These are phyloP conservation scores for Daedalea quercina DNA, from an alignment of 768 basidiomycete species.

Conservation along the genomic window DNA sequence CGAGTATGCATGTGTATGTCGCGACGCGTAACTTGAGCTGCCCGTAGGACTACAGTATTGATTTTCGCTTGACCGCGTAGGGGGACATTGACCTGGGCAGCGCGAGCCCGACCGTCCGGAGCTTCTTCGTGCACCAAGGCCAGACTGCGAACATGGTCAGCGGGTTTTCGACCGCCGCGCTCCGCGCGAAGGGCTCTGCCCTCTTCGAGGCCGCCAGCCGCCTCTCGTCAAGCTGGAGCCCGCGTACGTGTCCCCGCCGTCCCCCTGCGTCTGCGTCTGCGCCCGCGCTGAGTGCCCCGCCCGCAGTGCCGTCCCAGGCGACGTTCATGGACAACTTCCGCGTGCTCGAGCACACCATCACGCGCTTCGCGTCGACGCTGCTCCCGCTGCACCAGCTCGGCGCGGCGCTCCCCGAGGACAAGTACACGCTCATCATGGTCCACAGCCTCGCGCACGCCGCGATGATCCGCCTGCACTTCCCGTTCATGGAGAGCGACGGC, in stretches of 20 bases:
- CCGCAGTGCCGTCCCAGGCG: slow-evolving; percentile 37
- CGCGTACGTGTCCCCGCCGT: slow-evolving; percentile 34
- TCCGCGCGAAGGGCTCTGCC: slow-evolving; percentile 72
- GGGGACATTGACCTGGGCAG: slow-evolving; percentile 47
- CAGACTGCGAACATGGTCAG: slow-evolving; percentile 40
- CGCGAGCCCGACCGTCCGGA: slow-evolving; percentile 51
- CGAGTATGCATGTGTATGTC: slow-evolving; percentile 63
- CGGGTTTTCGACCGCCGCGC: slow-evolving; percentile 56
- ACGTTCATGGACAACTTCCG: slow-evolving; percentile 53
- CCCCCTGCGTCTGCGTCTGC: neutral
- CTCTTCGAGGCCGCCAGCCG: slow-evolving; percentile 64
- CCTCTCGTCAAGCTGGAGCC: slow-evolving; percentile 53
- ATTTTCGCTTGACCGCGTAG: slow-evolving; percentile 29
- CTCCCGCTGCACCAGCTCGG: slow-evolving; percentile 62
- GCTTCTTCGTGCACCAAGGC: slow-evolving; percentile 50
- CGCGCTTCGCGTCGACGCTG: slow-evolving; percentile 55
- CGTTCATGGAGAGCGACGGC: slow-evolving; percentile 53
- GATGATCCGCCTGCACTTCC: slow-evolving; percentile 57
- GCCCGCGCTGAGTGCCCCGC: neutral
- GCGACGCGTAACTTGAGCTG: neutral
- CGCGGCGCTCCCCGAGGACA: slow-evolving; percentile 47
- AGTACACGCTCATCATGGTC: slow-evolving; percentile 48
- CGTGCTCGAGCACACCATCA: slow-evolving; percentile 55
- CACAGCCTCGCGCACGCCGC: slow-evolving; percentile 66
- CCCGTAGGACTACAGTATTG: neutral